Percentiles rank a stretch among this genome's conserved stretches.
phyloP scores from a whole-genome alignment of 208 protist species.

The Trypanosoma lewisi region DNA sequence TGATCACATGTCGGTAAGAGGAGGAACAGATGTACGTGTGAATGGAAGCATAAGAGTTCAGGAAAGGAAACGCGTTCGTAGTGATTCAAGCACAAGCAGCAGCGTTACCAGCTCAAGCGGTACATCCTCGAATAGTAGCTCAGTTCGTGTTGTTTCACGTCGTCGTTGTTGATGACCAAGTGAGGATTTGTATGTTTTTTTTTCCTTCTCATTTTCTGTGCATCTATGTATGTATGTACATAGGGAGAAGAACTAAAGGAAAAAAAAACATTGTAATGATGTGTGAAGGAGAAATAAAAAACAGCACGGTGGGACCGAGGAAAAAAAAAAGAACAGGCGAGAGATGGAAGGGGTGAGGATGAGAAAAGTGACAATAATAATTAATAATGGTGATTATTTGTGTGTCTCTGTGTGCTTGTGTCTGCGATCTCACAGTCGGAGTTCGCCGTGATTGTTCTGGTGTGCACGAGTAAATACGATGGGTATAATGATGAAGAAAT shows the following conservation, averaged over 20 bases:
- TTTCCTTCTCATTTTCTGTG: background rate
- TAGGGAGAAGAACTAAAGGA: background rate
- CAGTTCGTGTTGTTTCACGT: slow-evolving; percentile 1
- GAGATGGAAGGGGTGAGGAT: background rate
- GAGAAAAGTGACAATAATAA: background rate
- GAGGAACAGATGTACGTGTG: too few relatives aligned
- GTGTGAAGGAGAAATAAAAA: background rate
- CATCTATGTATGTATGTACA: background rate
- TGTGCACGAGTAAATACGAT: too few relatives aligned
- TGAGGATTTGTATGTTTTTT: slow-evolving; percentile 2
- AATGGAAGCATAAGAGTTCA: background rate
- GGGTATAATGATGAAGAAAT: too few relatives aligned
- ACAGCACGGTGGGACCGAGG: too few relatives aligned
- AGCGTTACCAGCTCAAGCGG: background rate
- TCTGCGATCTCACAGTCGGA: too few relatives aligned
- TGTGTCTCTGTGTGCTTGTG: background rate
- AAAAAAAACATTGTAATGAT: slow-evolving; percentile 3
- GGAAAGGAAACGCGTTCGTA: background rate
- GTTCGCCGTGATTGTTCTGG: too few relatives aligned
- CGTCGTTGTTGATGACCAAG: background rate
- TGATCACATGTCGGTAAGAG: too few relatives aligned
- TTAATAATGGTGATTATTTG: background rate
- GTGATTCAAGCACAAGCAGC: slow-evolving; percentile 1
- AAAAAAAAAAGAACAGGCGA: slow-evolving; percentile 7
- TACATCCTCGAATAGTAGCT: slow-evolving; percentile 25